Evolutionary conservation across 148 eudicot species (phyloP).

Genomic region (Hydrangea macrophylla): DNA sequence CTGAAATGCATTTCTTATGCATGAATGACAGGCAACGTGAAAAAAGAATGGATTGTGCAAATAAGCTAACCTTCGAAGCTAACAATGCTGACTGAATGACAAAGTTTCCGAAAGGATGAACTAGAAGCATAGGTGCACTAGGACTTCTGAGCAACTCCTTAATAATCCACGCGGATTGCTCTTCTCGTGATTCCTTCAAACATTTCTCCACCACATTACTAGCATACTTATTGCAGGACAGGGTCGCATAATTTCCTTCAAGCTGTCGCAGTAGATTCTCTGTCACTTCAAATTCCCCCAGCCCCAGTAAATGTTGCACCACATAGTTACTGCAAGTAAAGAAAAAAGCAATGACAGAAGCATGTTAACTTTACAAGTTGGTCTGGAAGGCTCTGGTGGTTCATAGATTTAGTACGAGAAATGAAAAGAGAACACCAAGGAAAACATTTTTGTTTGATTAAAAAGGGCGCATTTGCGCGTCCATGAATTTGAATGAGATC

Average conservation of each 20-base stretch:
- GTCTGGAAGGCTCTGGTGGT: too few species aligned
- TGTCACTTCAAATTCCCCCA: constrained; percentile 24
- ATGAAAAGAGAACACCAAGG: too few species aligned
- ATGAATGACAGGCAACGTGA: not conserved
- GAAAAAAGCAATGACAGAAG: constrained; percentile 4
- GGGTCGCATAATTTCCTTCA: constrained; percentile 26
- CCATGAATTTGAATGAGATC: too few species aligned
- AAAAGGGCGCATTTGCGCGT: too few species aligned
- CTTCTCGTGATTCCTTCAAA: constrained; percentile 28
- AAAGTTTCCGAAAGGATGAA: constrained; percentile 54
- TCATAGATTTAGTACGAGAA: too few species aligned
- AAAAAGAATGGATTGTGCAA: not conserved
- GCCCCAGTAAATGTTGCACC: constrained; percentile 44
- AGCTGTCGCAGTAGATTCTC: constrained; percentile 33
- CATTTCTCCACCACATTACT: constrained; percentile 64
- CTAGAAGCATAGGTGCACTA: constrained; percentile 27
- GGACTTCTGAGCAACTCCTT: constrained; percentile 35
- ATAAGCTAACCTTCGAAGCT: constrained; percentile 35
- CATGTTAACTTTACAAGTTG: not conserved
- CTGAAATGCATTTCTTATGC: not conserved
- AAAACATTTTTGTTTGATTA: too few species aligned
- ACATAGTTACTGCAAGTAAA: constrained; percentile 68
- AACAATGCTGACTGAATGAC: constrained; percentile 47
- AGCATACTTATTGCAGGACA: constrained; percentile 50
- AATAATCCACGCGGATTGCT: constrained; percentile 26